Base-by-base conservation (phyloP, 2,329 filamentous ascomycete species). In the Elsinoe australis region DNA sequence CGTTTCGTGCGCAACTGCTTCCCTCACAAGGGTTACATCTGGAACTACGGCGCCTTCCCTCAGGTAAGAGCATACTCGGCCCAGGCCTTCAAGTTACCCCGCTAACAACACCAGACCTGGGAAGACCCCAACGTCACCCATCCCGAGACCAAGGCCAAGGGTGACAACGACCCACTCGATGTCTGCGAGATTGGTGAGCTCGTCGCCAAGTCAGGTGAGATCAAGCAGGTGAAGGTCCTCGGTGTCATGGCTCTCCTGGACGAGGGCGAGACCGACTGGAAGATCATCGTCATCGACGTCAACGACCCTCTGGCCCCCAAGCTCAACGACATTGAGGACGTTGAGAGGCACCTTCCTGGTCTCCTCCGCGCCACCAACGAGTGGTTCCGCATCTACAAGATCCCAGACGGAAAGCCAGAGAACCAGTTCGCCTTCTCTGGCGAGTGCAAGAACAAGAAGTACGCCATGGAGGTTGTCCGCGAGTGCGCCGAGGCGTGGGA, bases 371-470 rank as follows among this genome's bases (percentile, higher is more conserved):
- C 92, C 66, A 96, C 90, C 67, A 98, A 98, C 67, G 92, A 98
- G 78, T 98, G 92, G 92, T 98, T 98, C 88, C 88, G 92, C 71
- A 98, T 98, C 81, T 98, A 98, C 85, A 98, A 98, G 80, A 98
- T 98, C 73, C 92, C 92, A 67, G 92, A 98, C 67, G 92, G 92
- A 78, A 98, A 98, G 88, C 89, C 90, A 63, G 92, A 98, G 85
- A 98, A 98, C 82, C 92, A 96, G 76, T 98, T 98, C 67, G 92
- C 92, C 64, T 98, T 98, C 78, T 95, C 89, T 52, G 92, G 92
- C 76, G 92, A 98, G 79, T 96, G 90, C 86, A 98, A 98, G 85
- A 98, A 98, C 83, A 94, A 89, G 82, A 87, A 85, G 85, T 95
- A 96, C 71, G 92, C 92, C 68, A 84, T 85, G 69, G 92, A 98